Base-by-base conservation (phyloP, 2,329 filamentous ascomycete species). In the Metarhizium anisopliae region DNA sequence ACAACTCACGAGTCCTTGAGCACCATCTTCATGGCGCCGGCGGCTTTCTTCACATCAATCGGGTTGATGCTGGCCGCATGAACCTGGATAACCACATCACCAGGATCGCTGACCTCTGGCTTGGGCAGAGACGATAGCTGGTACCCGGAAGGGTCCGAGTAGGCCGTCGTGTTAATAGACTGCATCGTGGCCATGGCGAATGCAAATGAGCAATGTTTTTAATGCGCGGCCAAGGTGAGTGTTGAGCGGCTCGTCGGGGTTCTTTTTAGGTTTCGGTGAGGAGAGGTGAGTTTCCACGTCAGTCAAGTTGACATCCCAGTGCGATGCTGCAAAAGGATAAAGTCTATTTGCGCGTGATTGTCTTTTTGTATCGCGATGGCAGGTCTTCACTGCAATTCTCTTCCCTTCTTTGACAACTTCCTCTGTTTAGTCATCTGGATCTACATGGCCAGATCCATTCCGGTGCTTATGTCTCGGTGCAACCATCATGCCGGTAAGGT, bases 1-100 rank as follows among this genome's bases (percentile, higher is more conserved):
- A 8, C 16, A 6, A 54, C 67, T 54, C 58, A 72, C 69, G 58
- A 38, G 49, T 71, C 69, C 49, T 64, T 61, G 3, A 70, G 11
- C 6, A 64, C 64, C 11, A 64, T 14, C 51, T 73, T 74, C 42
- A 71, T 55, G 1, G 64, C 58, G 0, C 72, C 73, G 16, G 63
- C 62, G 0, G 72, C 74, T 53, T 68, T 69, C 58, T 73, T 72
- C 4, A 76, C 67, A 62, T 77, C 75, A 3, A 77, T 64, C 1
- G 75, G 73, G 57, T 78, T 77, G 45, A 77, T 65, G 50, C 69
- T 71, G 1, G 74, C 74, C 3, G 74, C 74, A 54, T 74, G 65
- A 8, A 77, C 72, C 51, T 66, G 69, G 43, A 77, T 71, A 16
- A 72, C 51, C 11, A 68, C 61, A 32, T 67, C 62, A 11, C 56